phyloP scores from a whole-genome alignment of 75 land plant species.

The Larix kaempferi region DNA sequence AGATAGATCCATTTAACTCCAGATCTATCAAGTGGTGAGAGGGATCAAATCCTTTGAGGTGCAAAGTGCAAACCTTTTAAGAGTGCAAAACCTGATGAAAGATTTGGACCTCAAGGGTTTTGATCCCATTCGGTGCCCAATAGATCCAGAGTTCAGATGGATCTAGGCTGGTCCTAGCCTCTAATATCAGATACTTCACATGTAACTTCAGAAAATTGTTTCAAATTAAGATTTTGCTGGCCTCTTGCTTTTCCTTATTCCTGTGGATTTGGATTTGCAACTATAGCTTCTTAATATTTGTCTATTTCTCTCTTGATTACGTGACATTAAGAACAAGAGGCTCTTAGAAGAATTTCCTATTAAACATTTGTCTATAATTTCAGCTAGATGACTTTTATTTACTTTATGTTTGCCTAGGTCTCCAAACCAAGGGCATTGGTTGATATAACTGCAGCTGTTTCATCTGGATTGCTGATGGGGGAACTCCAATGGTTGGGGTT shows the following conservation, averaged over 20 bases:
- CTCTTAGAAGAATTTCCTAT: not conserved
- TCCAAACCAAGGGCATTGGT: conserved; percentile 82
- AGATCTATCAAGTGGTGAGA: too few species aligned
- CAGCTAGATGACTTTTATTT: not conserved
- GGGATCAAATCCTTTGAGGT: too few species aligned
- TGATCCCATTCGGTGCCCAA: too few species aligned
- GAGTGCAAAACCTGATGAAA: too few species aligned
- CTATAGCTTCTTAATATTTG: not conserved
- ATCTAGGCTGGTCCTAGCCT: too few species aligned
- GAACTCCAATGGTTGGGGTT: conserved; percentile 94
- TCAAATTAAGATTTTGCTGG: not conserved
- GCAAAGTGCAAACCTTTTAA: too few species aligned
- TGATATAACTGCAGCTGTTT: conserved; percentile 68
- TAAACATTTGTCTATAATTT: not conserved
- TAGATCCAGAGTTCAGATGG: too few species aligned
- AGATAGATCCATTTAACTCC: too few species aligned
- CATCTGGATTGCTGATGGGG: conserved; percentile 79
- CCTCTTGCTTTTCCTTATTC: not conserved
- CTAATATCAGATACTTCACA: not conserved
- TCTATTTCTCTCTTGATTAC: not conserved
- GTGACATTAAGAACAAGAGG: not conserved
- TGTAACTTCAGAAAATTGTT: not conserved
- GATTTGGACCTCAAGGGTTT: too few species aligned
- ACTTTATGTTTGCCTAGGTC: conserved; percentile 41
- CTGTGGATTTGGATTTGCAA: not conserved